Conservation (phyloP, 805 yeast species). For the Trichomonascus vanleenenianus region DNA sequence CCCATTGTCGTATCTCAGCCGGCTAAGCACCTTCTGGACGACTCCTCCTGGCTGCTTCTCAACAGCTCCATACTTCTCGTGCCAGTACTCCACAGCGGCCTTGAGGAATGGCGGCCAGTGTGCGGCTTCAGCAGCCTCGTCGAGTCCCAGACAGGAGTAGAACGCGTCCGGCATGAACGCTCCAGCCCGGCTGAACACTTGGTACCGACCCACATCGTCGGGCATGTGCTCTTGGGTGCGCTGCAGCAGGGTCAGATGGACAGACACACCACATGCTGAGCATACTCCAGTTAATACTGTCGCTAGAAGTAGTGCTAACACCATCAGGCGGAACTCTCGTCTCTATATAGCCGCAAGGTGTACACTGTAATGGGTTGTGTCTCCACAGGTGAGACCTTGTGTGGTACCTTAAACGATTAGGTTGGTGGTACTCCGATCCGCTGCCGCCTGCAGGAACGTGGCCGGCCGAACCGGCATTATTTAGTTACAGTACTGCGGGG, state of each 20-base stretch:
- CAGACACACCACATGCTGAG: constrained; percentile 1
- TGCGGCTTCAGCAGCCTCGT: constrained; percentile 49
- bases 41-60: background rate
- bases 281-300: no score
- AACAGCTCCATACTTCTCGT: constrained; percentile 24
- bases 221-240: constrained; percentile 10
- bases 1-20: constrained; percentile 17
- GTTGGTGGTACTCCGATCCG: no score
- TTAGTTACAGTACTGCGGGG: no score
- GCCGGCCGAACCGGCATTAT: no score
- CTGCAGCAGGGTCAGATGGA: constrained; percentile 13
- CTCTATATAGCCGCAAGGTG: no score
- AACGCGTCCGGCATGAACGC: constrained; percentile 65
- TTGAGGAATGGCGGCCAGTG: constrained; percentile 66
- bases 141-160: constrained; percentile 47
- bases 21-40: background rate
- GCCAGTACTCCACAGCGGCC: constrained; percentile 39
- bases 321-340: no score
- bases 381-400: no score
- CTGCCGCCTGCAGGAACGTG: no score
- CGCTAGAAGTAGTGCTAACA: no score
- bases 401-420: no score
- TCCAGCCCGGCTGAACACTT: constrained; percentile 37
- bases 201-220: constrained; percentile 6
- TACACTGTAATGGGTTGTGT: no score